phyloP scores from a whole-genome alignment of 2,329 filamentous ascomycete species.

The Aspergillus glaucus region DNA sequence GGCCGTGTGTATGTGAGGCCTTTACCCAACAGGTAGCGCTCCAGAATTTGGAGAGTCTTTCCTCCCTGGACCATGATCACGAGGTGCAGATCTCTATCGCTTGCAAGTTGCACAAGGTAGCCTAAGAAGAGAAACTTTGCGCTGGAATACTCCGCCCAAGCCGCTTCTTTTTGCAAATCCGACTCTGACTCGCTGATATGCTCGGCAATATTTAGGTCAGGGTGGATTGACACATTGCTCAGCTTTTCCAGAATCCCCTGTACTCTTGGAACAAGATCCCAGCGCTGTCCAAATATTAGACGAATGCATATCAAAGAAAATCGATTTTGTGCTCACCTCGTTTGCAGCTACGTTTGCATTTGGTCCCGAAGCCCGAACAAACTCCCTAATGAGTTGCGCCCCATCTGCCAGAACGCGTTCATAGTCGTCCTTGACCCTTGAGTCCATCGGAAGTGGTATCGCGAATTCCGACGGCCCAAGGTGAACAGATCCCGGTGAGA shows the following conservation, averaged over 20 bases:
- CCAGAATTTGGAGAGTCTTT: slow-evolving; percentile 32
- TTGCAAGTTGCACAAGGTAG: slow-evolving; percentile 34
- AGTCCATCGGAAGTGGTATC: slow-evolving; percentile 39
- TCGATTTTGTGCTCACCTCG: slow-evolving; percentile 19
- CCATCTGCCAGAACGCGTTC: slow-evolving; percentile 27
- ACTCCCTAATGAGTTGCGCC: slow-evolving; percentile 23
- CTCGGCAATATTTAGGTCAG: slow-evolving; percentile 38
- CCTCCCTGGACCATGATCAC: slow-evolving; percentile 34
- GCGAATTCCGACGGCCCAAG: slow-evolving; percentile 37
- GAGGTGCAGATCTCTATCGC: slow-evolving; percentile 31
- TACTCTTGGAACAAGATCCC: slow-evolving; percentile 25
- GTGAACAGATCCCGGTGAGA: slow-evolving; percentile 25
- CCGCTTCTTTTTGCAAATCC: slow-evolving; percentile 32
- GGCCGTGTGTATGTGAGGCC: slow-evolving; percentile 27
- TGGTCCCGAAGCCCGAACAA: slow-evolving; percentile 18
- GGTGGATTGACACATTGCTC: slow-evolving; percentile 39
- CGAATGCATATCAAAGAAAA: background rate
- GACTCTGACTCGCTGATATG: slow-evolving; percentile 29
- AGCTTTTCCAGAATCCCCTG: slow-evolving; percentile 29
- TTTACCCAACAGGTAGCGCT: slow-evolving; percentile 39
- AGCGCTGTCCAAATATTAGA: slow-evolving; percentile 19
- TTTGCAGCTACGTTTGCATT: slow-evolving; percentile 6
- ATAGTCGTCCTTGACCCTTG: slow-evolving; percentile 38
- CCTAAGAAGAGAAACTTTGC: slow-evolving; percentile 42
- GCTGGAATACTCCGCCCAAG: slow-evolving; percentile 43